Base-by-base conservation (phyloP, 2,329 filamentous ascomycete species). In the Penicillium sp. region DNA sequence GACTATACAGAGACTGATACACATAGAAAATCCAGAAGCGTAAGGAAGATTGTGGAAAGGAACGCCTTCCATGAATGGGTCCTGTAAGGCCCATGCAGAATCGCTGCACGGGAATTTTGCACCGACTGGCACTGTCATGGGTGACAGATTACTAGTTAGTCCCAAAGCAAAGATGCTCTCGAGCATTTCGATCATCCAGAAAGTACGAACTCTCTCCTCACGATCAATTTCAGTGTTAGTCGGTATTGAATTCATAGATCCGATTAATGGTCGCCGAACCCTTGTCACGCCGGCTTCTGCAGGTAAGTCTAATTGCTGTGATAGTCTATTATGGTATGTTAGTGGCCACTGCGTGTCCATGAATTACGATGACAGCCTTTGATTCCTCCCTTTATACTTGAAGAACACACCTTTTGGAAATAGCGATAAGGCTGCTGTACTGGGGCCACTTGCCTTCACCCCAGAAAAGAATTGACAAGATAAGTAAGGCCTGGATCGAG, bases 131-230 rank as follows among this genome's bases (percentile, higher is more conserved):
- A 41, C 10, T 8, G 17, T n/a, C 7, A 20, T n/a, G 8, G 26
- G 4, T 4, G 37, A 41, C 13, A 41, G 12, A 6, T 41, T 21
- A 7, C 20, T 24, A 20, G 37, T 24, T 15, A 41, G n/a, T 4
- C 37, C 37, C 15, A 41, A 41, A 24, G 37, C 37, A 26, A 41
- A 41, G 2, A 41, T 41, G 37, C 37, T 41, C 10, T 41, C 37
- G 21, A 41, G 37, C 37, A 41, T 41, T 15, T 41, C 37, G 12
- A 41, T 41, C 37, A 41, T 41, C 37, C 37, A 41, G 26, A 41
- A 41, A 7, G 37, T 24, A 7, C 37, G 37, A 13, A n/a, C 15
- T 7, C 13, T 24, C 24, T 41, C 37, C 26, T 41, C 37, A 5
- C 12, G 37, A 13, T 24, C 37, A n/a, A 41, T 24, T 24, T 41